A percentile compares a stretch with the other conserved stretches of the same genome.
Evolutionary conservation across 1,284 basidiomycete species (phyloP).

Genomic region (Austroboletus niveus): DNA sequence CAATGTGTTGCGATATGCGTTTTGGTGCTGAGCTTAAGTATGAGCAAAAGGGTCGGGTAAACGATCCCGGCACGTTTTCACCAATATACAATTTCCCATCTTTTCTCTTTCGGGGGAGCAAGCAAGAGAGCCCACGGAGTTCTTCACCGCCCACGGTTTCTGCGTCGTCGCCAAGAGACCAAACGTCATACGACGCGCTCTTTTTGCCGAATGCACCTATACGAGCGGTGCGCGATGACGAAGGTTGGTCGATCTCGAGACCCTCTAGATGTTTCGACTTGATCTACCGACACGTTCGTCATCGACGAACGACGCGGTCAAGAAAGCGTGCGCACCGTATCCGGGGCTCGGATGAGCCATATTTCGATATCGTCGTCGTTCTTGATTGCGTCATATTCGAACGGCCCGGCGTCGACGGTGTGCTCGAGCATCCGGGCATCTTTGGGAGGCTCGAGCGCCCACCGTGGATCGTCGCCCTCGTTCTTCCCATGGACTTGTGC

Average conservation of each 20-base stretch:
- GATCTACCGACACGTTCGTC: constrained; percentile 40
- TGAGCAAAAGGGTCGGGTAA: neutral
- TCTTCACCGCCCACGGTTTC: constrained; percentile 58
- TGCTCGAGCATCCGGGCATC: constrained; percentile 46
- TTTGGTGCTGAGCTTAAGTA: constrained; percentile 48
- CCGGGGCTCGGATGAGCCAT: constrained; percentile 68
- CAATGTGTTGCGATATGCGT: constrained; percentile 53
- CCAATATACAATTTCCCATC: constrained; percentile 58
- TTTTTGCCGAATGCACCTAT: constrained; percentile 55
- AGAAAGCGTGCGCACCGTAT: constrained; percentile 46
- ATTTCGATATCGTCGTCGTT: constrained; percentile 60
- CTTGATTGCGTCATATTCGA: constrained; percentile 68
- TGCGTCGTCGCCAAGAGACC: constrained; percentile 50
- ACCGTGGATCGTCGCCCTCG: constrained; percentile 51
- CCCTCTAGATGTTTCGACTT: constrained; percentile 61
- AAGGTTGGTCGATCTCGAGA: constrained; percentile 44
- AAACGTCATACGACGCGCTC: constrained; percentile 56
- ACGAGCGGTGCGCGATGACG: constrained; percentile 35
- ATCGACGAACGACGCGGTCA: neutral
- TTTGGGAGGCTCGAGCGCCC: constrained; percentile 54
- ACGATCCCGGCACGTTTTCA: constrained; percentile 25
- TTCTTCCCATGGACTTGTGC: constrained; percentile 36
- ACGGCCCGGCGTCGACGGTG: constrained; percentile 41
- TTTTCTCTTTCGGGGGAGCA: constrained; percentile 62
- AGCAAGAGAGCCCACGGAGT: constrained; percentile 53